A percentile compares a stretch with the other conserved stretches of the same genome.
Evolutionary conservation across 768 basidiomycete genomes (phyloP).

Genomic region (Russula olivacea): DNA sequence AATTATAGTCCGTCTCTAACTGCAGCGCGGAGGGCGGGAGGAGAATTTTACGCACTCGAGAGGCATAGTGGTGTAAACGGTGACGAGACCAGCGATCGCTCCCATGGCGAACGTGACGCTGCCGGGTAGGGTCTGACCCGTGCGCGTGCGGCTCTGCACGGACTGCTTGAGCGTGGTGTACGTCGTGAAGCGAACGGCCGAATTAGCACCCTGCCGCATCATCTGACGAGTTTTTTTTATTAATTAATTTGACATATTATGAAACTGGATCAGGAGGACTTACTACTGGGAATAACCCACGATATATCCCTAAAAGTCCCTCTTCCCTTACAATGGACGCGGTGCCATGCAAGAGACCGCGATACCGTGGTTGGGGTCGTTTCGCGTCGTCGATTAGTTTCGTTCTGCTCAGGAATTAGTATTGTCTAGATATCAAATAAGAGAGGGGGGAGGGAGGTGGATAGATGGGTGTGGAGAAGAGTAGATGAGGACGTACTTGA

Average conservation of each 20-base stretch:
- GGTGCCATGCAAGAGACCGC: constrained; percentile 84
- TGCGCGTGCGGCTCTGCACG: constrained; percentile 75
- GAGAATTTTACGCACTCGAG: constrained; percentile 49
- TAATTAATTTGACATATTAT: neutral
- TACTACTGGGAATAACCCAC: constrained; percentile 91
- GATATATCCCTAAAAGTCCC: constrained; percentile 78
- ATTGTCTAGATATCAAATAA: neutral
- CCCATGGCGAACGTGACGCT: constrained; percentile 94
- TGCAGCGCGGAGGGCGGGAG: constrained; percentile 1
- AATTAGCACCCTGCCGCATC: constrained; percentile 98
- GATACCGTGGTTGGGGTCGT: constrained; percentile 76
- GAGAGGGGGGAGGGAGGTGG: neutral
- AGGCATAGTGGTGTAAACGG: constrained; percentile 87
- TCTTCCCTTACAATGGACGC: constrained; percentile 74
- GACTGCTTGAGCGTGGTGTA: constrained; percentile 93
- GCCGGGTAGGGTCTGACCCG: constrained; percentile 79
- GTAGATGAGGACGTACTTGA: constrained; percentile 61
- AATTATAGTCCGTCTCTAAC: neutral
- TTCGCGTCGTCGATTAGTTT: constrained; percentile 96
- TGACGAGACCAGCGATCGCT: constrained; percentile 88
- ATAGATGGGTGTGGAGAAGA: neutral
- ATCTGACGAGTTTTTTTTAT: constrained; percentile 47
- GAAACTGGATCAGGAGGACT: no score
- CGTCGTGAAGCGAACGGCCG: constrained; percentile 91
- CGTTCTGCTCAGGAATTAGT: constrained; percentile 49